Evolutionary conservation across 331 rosid species (phyloP), one percentile per base, ranked within the genome.

Genomic region (Cucumis variabilis): DNA sequence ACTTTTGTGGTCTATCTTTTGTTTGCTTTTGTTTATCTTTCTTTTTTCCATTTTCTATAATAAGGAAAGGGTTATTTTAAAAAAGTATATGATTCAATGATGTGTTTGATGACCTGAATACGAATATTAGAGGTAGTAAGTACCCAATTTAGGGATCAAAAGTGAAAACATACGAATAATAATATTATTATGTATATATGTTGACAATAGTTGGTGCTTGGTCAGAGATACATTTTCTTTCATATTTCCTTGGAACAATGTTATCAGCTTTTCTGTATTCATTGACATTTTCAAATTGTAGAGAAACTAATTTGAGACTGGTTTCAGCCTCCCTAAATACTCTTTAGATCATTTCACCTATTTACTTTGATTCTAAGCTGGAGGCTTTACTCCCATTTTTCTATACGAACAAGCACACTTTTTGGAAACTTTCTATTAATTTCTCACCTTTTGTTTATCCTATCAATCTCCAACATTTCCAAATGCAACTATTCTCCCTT

Each of bases 311-410:
- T 58, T 30, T 81, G 51, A 28, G 50, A 27, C 6, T 80, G 69
- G 70, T 80, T 79, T 3, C 24, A 19, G 12, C 48, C 21, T 81
- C 24, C 6, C 53, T 20, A 14, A 81, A 60, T 58, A 24, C 19
- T 81, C 25, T 82, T 5, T 7, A 55, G 13, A 58, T 14, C 84
- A 46, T 55, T 80, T 55, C 12, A 27, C 85, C 68, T 58, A 80
- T 17, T 16, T 28, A 62, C 20, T 62, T 20, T n/a, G 20, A 28
- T 58, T 27, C 50, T 58, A 28, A 81, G 58, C 48, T 58, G 68
- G 44, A 81, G 85, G 85, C 85, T 55, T 80, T 21, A 81, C 69
- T 58, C 15, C 25, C 16, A 82, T 33, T 27, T 33, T 58, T 82
- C 28, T 62, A 13, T 19, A 62, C 25, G 48, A 82, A 33, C 33